Base-by-base conservation (phyloP, 371 early-diverging fungal genomes). In the Mucor plumbeus region DNA sequence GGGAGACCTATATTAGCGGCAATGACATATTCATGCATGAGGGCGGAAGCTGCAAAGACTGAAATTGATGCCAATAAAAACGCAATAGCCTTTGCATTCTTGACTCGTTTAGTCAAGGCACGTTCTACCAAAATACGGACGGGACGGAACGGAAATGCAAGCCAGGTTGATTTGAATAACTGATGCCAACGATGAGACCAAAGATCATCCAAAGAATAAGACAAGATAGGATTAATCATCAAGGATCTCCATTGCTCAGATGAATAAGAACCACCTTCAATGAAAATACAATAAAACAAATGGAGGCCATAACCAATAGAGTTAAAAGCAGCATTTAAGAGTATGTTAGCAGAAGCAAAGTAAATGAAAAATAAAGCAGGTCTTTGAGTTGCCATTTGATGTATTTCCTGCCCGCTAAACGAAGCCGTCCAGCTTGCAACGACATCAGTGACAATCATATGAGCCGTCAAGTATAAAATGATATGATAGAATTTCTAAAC, bases 171-270 rank as follows among this genome's bases (percentile, higher is more conserved):
- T 57, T 75, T 78, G 35, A 79, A 70, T 0, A 78, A 36, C 55
- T 73, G 73, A 58, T 82, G 82, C 82, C 82, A 82, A 10, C 80
- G 74, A 9, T 62, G 9, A 5, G 82, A 77, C 82, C 82, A 82
- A 15, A 82, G 63, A 1, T 72, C 73, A 35, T 74, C 72, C 31
- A 82, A 40, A 0, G 78, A 74, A 4, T 54, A 38, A 1, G 82
- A 63, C 1, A 69, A 33, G 39, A 78, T 57, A 35, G 82, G 82
- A 55, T 78, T 17, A 3, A 39, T 47, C 78, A 82, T 79, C 59
- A 77, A 61, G 0, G 70, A 48, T 11, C 75, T 71, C 74, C 74
- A 82, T 68, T 78, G 82, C 47, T 79, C 82, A 43, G 71, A 72
- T 19, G 78, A 76, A 55, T 78, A 81, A 8, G 76, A 72, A 0